phyloP scores from a whole-genome alignment of 495 filamentous ascomycete species.

The Xylaria scruposa region DNA sequence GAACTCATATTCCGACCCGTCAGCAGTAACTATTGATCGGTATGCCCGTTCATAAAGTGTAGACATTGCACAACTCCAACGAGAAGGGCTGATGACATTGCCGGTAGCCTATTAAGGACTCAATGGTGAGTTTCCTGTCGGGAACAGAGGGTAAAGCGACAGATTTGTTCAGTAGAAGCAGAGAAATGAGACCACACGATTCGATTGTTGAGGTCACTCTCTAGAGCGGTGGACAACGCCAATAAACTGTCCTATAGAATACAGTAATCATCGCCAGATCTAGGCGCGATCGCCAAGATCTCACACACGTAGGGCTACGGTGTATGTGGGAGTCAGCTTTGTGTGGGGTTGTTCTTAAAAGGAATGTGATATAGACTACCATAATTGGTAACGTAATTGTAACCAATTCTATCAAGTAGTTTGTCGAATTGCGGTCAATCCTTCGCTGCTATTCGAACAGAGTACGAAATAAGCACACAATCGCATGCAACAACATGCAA shows the following conservation, averaged over 20 bases:
- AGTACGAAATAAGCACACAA: background rate
- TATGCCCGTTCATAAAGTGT: background rate
- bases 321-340: no score
- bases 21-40: background rate
- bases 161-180: background rate
- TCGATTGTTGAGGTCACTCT: background rate
- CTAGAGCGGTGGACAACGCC: background rate
- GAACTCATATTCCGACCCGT: background rate
- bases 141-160: background rate
- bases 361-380: background rate
- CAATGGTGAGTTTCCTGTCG: background rate
- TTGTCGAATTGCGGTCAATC: background rate
- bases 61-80: background rate
- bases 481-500: background rate
- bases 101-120: background rate
- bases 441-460: background rate
- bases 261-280: background rate
- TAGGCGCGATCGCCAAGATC: background rate
- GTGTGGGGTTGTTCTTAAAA: background rate
- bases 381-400: background rate
- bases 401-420: background rate
- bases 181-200: no score
- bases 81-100: background rate
- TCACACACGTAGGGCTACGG: background rate
- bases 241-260: background rate